These are phyloP conservation scores for Coccomyxa sp. DNA, from an alignment of 139 green algal species.

Conservation along the genomic window DNA sequence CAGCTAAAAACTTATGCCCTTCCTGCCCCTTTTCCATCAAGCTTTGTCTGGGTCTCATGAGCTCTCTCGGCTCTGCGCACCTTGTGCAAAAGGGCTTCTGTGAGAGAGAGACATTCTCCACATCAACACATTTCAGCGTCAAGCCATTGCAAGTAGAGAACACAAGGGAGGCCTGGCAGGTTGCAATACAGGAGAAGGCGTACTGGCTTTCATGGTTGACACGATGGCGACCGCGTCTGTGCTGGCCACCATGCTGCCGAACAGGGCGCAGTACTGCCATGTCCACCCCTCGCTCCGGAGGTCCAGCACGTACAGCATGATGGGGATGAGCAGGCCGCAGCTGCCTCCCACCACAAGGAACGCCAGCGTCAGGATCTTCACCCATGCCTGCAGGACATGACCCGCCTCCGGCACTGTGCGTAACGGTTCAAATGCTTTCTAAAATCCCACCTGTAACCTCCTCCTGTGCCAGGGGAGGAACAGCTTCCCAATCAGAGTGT, in stretches of 20 bases:
- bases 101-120: not conserved
- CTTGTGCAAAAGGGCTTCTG: too few species aligned
- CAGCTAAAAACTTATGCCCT: not conserved
- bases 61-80: too few species aligned
- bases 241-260: slow-evolving; percentile 68
- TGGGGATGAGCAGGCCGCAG: slow-evolving; percentile 57
- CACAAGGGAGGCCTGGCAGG: too few species aligned
- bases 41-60: not conserved
- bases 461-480: too few species aligned
- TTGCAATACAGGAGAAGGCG: slow-evolving; percentile 7
- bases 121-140: not conserved
- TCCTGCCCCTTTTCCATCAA: not conserved
- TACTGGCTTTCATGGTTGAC: slow-evolving; percentile 58
- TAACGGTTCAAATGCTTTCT: too few species aligned
- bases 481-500: too few species aligned
- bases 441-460: too few species aligned
- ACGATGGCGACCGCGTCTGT: slow-evolving; percentile 80
- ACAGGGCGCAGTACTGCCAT: slow-evolving; percentile 65
- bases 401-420: too few species aligned
- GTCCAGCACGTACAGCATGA: slow-evolving; percentile 73
- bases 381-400: slow-evolving; percentile 44
- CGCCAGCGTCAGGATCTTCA: slow-evolving; percentile 64
- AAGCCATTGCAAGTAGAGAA: not conserved
- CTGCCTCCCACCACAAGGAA: slow-evolving; percentile 67
- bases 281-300: slow-evolving; percentile 53